Base-by-base conservation (phyloP, 169 alveolate genomes). In the Theileria annulata region DNA sequence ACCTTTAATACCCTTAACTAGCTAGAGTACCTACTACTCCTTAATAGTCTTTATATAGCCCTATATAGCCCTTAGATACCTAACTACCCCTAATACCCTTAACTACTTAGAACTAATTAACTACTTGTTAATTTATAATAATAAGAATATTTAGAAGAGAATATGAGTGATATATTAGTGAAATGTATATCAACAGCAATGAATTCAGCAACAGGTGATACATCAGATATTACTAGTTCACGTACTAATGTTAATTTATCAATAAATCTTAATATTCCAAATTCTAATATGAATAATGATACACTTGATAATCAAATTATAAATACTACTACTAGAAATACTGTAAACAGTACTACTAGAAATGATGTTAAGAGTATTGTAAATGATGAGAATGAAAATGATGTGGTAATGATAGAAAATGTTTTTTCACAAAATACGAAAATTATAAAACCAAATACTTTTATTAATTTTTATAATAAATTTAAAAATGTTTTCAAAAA, bases 221-320 rank as follows among this genome's bases (percentile, higher is more conserved):
- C 56, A 9, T 21, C 27, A 54, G 71, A 63, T 17, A 3, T 63
- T 17, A 13, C 19, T 12, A 63, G 54, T 33, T 15, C 33, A 5
- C 25, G 71, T 15, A 42, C 72, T 23, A n/a, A 15, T 17, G 10
- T 69, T 4, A 69, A 69, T 13, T 51, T 69, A 3, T 70, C 31
- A 60, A 69, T 69, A 3, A 69, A 69, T 13, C 69, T 69, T 8
- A 69, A 69, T 12, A 49, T 69, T 8, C 77, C 60, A n/a, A 23
- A 8, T 25, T 21, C 73, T n/a, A n/a, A n/a, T n/a, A n/a, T n/a
- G n/a, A n/a, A n/a, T n/a, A n/a, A n/a, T n/a, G n/a, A n/a, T n/a
- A n/a, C n/a, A n/a, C n/a, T n/a, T n/a, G n/a, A n/a, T n/a, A n/a
- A n/a, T n/a, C n/a, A n/a, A n/a, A n/a, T n/a, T n/a, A n/a, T n/a